Conservation (phyloP, 2,329 filamentous ascomycete species). For the Ascochyta rabiei region DNA sequence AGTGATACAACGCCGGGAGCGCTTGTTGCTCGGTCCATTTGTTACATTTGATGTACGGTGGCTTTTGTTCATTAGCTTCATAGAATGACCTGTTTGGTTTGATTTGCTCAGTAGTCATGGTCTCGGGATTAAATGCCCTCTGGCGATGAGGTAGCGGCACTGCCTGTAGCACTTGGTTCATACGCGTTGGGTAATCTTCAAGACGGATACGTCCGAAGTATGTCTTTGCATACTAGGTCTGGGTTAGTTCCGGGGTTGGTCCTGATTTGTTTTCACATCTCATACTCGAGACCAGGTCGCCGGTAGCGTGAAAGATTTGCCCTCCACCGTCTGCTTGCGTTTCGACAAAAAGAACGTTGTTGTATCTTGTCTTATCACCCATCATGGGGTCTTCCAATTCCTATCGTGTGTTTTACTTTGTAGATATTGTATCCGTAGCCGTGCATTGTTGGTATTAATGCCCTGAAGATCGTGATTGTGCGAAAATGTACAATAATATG, state of each 20-base stretch:
- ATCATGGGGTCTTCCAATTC: neutral
- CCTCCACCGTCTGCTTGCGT: neutral
- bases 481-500: neutral
- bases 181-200: conserved; percentile 5
- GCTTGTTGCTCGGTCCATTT: conserved; percentile 2
- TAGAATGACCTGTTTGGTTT: conserved; percentile 5
- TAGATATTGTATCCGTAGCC: neutral
- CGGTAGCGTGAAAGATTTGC: neutral
- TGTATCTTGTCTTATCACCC: neutral
- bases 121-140: conserved; percentile 5
- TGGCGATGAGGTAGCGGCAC: conserved; percentile 3
- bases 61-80: neutral
- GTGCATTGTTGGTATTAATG: neutral
- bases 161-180: conserved; percentile 2
- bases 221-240: conserved; percentile 7
- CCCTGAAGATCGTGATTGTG: neutral
- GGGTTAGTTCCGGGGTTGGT: conserved; percentile 3
- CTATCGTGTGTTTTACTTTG: neutral
- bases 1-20: conserved; percentile 6
- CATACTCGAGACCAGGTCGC: neutral
- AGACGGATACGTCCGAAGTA: conserved; percentile 6
- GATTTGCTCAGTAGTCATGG: conserved; percentile 3
- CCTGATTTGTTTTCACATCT: neutral
- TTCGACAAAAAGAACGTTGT: neutral
- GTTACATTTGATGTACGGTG: conserved; percentile 4